Base-by-base conservation (phyloP, 129 eudicot species). In the Oenanthe sinensis region DNA sequence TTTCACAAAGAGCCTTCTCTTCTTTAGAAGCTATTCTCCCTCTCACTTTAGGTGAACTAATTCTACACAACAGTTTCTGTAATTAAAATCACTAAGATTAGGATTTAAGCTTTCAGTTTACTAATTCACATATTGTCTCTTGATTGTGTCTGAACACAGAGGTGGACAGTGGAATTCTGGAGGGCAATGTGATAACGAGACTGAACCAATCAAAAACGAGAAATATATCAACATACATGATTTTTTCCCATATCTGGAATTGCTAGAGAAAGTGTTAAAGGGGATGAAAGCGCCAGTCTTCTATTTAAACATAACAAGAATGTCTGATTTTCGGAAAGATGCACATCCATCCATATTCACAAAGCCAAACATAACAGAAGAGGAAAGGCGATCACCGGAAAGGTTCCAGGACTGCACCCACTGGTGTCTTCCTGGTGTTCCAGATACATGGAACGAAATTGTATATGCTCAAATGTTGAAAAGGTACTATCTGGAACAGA, bases 351-450 rank as follows among this genome's bases (percentile, higher is more conserved):
- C 92, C 0, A 75, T 86, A 30, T 88, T 81, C 80, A 78, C 85
- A 78, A 81, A 85, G 77, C 85, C 75, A 49, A 71, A 89, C 75
- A 52, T 82, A 72, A 84, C 85, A 5, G 71, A 74, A 0, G 85
- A 78, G 77, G 90, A 89, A 78, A 89, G 80, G 46, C 74, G 52
- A n/a, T 54, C 52, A 19, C 73, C 75, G 2, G 26, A 77, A 46
- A 82, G 79, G 78, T 79, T 40, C 74, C 93, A 89, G 71, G 93
- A 89, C 69, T 89, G 90, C 76, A 82, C 87, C 20, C 90, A 86
- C 84, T 89, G 93, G 93, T 89, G 93, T 75, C 87, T 89, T 39
- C 93, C 90, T 8, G 93, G 93, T 71, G 90, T 89, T n/a, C 93
- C 93, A 1, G 93, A 89, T 81, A 83, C 90, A 4, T 88, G 92